Evolutionary conservation across 1,284 basidiomycete genomes (phyloP), one percentile per base, ranked within the genome.

Genomic region (Clitocybe nebularis): DNA sequence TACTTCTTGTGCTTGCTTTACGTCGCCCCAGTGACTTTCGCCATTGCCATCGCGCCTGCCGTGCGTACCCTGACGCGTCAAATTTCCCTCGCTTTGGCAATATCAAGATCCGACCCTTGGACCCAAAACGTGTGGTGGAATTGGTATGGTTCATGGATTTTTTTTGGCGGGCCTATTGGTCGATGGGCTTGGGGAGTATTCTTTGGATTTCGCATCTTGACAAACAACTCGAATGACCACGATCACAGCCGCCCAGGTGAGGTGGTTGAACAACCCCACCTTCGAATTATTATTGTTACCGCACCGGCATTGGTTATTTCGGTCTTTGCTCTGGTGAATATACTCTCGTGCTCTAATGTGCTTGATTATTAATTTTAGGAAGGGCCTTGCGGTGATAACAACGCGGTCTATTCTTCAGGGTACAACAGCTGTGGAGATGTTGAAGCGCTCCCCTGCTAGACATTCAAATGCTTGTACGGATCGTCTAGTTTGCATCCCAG

Each of bases 61-160:
- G 41, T 53, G 10, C 38, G 39, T 8, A 50, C 55, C n/a, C 54
- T 76, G 7, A 34, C 41, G 21, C 36, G 28, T 1, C 67, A 75
- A 43, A 49, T 67, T 25, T 23, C 53, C 5, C 44, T 54, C 4
- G 70, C 70, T 3, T 48, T 74, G 11, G 33, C 36, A 2, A 50
- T 53, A 2, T 76, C 75, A 1, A 60, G 54, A 26, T 40, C 51
- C 2, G 63, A 70, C 49, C 10, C 56, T 19, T 68, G 65, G 63
- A 56, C 61, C 10, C 55, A 45, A 6, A 35, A 51, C 24, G 43
- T 63, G 1, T 78, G 75, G 75, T 78, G 75, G 75, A 55, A 69
- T 41, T 67, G 68, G 63, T 63, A 59, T 44, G 69, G 69, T 11
- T 76, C 74, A 2, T 77, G 74, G 72, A 57, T 74, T 25, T 54